Conservation (phyloP, 2,329 filamentous ascomycete species). For the Diplodia sapinea region DNA sequence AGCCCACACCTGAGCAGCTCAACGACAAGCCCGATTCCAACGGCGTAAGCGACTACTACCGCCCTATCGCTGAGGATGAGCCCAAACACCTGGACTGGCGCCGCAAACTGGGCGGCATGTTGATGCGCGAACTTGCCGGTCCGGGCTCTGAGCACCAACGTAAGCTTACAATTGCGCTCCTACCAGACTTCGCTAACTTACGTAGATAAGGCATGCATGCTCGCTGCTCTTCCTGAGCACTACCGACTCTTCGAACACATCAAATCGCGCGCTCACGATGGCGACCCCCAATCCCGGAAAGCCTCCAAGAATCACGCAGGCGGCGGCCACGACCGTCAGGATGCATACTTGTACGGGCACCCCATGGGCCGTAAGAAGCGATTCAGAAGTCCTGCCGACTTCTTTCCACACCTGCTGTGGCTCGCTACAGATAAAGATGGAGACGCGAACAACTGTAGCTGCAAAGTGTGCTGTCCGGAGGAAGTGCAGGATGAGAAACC, state of each 20-base stretch:
- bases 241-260: slow-evolving; percentile 65
- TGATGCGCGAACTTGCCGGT: slow-evolving; percentile 57
- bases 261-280: slow-evolving; percentile 56
- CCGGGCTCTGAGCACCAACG: slow-evolving; percentile 44
- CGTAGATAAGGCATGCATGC: slow-evolving; percentile 52
- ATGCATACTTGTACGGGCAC: slow-evolving; percentile 67
- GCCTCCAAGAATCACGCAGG: slow-evolving; percentile 57
- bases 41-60: slow-evolving; percentile 62
- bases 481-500: slow-evolving; percentile 53
- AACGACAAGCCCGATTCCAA: slow-evolving; percentile 59
- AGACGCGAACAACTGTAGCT: slow-evolving; percentile 62
- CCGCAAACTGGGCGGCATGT: slow-evolving; percentile 64
- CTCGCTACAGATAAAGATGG: slow-evolving; percentile 59
- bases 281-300: slow-evolving; percentile 49
- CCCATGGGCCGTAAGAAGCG: slow-evolving; percentile 62
- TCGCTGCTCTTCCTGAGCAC: slow-evolving; percentile 61
- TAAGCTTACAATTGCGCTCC: slow-evolving; percentile 23
- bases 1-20: slow-evolving; percentile 59
- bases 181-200: slow-evolving; percentile 1
- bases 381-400: slow-evolving; percentile 64
- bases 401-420: slow-evolving; percentile 66
- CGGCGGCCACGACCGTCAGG: slow-evolving; percentile 61
- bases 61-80: slow-evolving; percentile 57
- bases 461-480: slow-evolving; percentile 63
- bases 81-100: slow-evolving; percentile 63